Evolutionary conservation across 2,329 filamentous ascomycete genomes (phyloP).

Genomic region (Penicillium decumbens): DNA sequence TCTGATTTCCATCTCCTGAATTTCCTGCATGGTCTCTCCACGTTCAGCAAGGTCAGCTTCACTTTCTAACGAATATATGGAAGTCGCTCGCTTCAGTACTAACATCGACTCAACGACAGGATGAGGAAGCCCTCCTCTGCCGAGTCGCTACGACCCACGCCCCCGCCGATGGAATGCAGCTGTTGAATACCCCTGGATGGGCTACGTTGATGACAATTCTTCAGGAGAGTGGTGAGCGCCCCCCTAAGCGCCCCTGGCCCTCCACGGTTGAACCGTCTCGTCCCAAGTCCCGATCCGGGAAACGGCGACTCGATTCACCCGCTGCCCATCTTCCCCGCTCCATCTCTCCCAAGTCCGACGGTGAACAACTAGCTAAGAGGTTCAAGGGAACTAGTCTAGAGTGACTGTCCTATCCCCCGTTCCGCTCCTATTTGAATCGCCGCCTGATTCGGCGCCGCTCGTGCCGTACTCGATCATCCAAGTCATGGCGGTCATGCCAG

Average conservation of each 20-base stretch:
- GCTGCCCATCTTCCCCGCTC: conserved; percentile 27
- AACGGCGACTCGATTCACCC: conserved; percentile 22
- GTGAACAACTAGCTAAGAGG: conserved; percentile 61
- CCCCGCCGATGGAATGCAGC: conserved; percentile 71
- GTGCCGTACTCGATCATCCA: not conserved
- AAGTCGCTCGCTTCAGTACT: conserved; percentile 10
- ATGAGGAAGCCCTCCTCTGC: conserved; percentile 82
- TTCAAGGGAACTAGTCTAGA: conserved; percentile 59
- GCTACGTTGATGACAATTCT: conserved; percentile 88
- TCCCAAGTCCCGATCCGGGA: conserved; percentile 31
- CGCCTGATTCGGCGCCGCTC: not conserved
- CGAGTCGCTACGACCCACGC: conserved; percentile 78
- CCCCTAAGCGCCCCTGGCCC: conserved; percentile 64
- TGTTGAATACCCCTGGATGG: conserved; percentile 87
- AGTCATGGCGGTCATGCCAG: not conserved
- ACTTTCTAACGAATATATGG: not conserved
- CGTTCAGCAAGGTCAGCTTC: conserved; percentile 72
- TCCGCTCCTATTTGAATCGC: conserved; percentile 8
- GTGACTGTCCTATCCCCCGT: conserved; percentile 24
- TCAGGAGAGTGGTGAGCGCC: conserved; percentile 94
- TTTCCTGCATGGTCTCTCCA: conserved; percentile 74
- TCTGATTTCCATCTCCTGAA: conserved; percentile 95
- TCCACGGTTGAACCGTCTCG: conserved; percentile 38
- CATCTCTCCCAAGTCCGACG: conserved; percentile 45
- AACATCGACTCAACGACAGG: conserved; percentile 50